Evolutionary conservation across 495 filamentous ascomycete species (phyloP).

Genomic region (Clohesyomyces aquaticus): DNA sequence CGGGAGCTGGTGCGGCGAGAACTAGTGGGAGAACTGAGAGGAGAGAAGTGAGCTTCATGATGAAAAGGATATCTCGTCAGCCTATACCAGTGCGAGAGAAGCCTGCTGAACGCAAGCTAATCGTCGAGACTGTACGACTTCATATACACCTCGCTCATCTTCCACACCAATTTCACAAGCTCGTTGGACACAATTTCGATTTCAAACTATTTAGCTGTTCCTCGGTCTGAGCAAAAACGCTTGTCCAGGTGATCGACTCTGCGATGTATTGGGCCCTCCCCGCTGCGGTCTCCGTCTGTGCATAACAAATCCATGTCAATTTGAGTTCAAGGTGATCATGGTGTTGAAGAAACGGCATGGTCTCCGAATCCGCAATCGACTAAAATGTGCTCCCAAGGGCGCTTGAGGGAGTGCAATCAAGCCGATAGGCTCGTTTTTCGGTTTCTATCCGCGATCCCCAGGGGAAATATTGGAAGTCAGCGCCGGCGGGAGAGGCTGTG

Average conservation of each 20-base stretch:
- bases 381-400: not conserved
- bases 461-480: constrained; percentile 6
- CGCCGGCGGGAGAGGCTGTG: constrained; percentile 12
- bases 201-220: not conserved
- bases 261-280: not conserved
- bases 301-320: constrained; percentile 6
- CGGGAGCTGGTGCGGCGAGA: constrained; percentile 25
- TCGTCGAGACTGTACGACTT: not conserved
- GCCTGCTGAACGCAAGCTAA: not conserved
- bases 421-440: not conserved
- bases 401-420: not conserved
- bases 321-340: not conserved
- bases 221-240: not conserved
- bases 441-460: constrained; percentile 9
- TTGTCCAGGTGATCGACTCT: constrained; percentile 1
- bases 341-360: not conserved
- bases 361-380: constrained; percentile 3
- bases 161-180: constrained; percentile 9
- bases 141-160: not conserved
- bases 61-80: not conserved
- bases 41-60: constrained; percentile 30
- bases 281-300: constrained; percentile 5
- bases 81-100: not conserved
- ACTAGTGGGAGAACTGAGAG: constrained; percentile 29
- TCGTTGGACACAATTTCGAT: not conserved